Percentiles rank a stretch among this genome's conserved stretches.
phyloP scores from a whole-genome alignment of 2,329 filamentous ascomycete species.

The Pyrenophora seminiperda region DNA sequence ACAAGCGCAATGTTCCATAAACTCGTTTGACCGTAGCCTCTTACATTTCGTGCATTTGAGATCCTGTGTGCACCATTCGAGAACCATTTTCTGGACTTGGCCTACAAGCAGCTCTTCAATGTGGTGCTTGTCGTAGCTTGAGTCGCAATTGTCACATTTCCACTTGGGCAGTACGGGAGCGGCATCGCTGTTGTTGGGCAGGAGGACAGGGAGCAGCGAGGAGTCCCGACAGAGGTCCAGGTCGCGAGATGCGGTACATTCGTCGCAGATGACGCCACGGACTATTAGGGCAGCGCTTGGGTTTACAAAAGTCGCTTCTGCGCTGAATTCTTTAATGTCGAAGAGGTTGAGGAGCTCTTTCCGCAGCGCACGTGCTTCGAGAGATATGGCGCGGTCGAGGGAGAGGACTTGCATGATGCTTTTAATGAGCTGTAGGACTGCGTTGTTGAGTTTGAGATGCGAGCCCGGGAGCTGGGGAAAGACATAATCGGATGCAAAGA shows the following conservation, averaged over 20 bases:
- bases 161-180: conserved; percentile 65
- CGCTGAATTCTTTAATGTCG: conserved; percentile 91
- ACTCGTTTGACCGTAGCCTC: conserved; percentile 78
- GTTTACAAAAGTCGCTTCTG: conserved; percentile 85
- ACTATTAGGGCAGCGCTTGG: conserved; percentile 77
- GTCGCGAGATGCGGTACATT: conserved; percentile 87
- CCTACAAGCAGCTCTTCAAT: conserved; percentile 84
- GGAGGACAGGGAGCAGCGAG: conserved; percentile 67
- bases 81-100: conserved; percentile 73
- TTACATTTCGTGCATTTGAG: conserved; percentile 78
- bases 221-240: conserved; percentile 92
- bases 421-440: conserved; percentile 89
- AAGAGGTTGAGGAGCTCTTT: conserved; percentile 90
- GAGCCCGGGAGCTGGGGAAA: conserved; percentile 82
- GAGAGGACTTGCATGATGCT: conserved; percentile 88
- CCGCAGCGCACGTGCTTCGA: conserved; percentile 84
- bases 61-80: conserved; percentile 88
- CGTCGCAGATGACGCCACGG: conserved; percentile 79
- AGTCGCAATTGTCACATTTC: conserved; percentile 77
- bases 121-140: conserved; percentile 74
- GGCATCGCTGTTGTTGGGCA: conserved; percentile 35
- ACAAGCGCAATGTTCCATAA: conserved; percentile 96
- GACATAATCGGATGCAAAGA: conserved; percentile 82
- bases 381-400: conserved; percentile 85
- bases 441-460: conserved; percentile 67